Evolutionary conservation across 176 grass and related monocot species (phyloP).

Genomic region (Pontederia crassipes): DNA sequence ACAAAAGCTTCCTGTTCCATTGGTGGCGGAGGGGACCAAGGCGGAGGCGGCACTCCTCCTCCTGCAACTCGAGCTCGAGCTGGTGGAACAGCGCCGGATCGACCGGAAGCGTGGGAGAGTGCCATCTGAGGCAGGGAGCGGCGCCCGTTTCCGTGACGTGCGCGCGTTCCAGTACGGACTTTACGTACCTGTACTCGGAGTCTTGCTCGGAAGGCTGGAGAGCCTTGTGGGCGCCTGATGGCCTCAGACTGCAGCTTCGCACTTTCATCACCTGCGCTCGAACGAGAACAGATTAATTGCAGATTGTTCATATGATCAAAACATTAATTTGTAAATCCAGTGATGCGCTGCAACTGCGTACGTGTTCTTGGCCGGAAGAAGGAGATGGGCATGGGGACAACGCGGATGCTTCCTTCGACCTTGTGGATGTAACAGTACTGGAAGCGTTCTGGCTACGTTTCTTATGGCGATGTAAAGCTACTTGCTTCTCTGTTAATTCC

Average conservation of each 20-base stretch:
- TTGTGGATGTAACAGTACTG: too few relatives aligned
- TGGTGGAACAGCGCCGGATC: slow-evolving; percentile 81
- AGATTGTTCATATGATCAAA: too few relatives aligned
- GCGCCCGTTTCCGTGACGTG: slow-evolving; percentile 24
- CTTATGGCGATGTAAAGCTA: too few relatives aligned
- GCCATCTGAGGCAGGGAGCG: background rate
- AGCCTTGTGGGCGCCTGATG: too few relatives aligned
- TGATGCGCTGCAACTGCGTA: too few relatives aligned
- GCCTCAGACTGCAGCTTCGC: background rate
- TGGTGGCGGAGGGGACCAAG: slow-evolving; percentile 32
- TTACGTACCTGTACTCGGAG: slow-evolving; percentile 53
- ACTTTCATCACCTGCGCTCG: too few relatives aligned
- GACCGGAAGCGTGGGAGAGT: slow-evolving; percentile 17
- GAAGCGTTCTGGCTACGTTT: too few relatives aligned
- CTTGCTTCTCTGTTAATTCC: background rate
- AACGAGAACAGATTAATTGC: too few relatives aligned
- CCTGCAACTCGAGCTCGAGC: slow-evolving; percentile 55
- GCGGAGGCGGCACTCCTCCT: background rate
- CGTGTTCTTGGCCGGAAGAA: too few relatives aligned
- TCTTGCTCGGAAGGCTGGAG: slow-evolving; percentile 24
- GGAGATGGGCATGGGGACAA: too few relatives aligned
- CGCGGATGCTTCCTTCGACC: too few relatives aligned
- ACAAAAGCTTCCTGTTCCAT: slow-evolving; percentile 85
- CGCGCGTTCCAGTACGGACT: slow-evolving; percentile 40
- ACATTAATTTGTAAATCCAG: too few relatives aligned